Evolutionary conservation across 192 early-diverging fungal species (phyloP), one percentile per base, ranked within the genome.

Genomic region (Umbelopsis sp.): DNA sequence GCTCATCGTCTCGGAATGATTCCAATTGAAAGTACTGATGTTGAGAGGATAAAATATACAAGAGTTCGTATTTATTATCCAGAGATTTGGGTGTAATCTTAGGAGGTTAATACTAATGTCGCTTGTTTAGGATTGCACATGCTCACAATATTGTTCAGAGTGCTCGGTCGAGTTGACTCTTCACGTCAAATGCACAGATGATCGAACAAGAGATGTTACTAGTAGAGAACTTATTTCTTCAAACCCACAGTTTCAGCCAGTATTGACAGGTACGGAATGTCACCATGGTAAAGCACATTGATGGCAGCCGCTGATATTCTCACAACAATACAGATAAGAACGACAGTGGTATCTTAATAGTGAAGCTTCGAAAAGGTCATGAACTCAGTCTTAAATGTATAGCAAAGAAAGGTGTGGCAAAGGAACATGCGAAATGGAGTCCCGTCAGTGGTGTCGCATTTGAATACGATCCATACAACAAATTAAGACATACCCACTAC

Each of bases 371-470:
- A 44, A 92, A 93, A 76, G 97, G 97, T 49, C 95, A 98, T 82
- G 93, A 97, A 76, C 68, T 99, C 50, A 92, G 92, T 44, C 74
- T 99, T 38, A 89, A 92, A 59, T 96, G 95, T 69, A 89, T 97
- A 44, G 97, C 96, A 11, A 97, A 96, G 72, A 99, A 98, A 76
- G 97, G 97, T 14, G 96, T 94, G 25, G 95, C 92, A 31, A 99
- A 99, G 80, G 96, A 98, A 72, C 96, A 98, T 76, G 95, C 97
- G 26, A 99, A 99, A 74, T 99, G 97, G 97, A 91, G 90, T 54
- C 96, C 97, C 41, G 91, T 92, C 59, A 85, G 89, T 68, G 96
- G 92, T 9, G 87, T 97, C 14, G 86, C 89, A 5, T 98, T 99
- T 77, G 97, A 99, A 68, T 99, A 99, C 69, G 97, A 99, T 72